These are phyloP conservation scores for Corchorus capsularis DNA, from an alignment of 345 rosid species.

Conservation along the genomic window DNA sequence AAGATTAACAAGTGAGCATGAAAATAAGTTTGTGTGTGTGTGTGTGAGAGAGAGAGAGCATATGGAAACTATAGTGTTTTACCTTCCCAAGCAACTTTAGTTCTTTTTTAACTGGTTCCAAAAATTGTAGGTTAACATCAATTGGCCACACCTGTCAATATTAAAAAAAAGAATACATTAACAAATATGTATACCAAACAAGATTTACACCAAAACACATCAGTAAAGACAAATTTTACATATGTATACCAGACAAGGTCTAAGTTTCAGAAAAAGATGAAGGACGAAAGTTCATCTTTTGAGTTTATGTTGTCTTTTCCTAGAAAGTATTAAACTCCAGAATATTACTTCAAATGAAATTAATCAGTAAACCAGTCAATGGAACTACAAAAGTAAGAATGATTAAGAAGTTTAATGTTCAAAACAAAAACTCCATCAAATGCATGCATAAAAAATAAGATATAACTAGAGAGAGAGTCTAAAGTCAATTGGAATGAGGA, in stretches of 20 bases:
- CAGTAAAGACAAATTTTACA: background rate
- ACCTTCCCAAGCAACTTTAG: conserved; percentile 87
- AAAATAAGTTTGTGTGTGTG: background rate
- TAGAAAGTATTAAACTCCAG: background rate
- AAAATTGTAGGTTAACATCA: conserved; percentile 68
- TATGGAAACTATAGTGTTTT: background rate
- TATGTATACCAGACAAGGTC: background rate
- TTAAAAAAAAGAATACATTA: conserved; percentile 12
- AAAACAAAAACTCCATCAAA: background rate
- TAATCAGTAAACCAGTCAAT: background rate
- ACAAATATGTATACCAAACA: background rate
- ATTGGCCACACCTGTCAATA: conserved; percentile 81
- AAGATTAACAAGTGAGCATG: background rate
- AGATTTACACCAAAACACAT: background rate
- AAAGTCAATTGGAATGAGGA: background rate
- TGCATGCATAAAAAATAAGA: background rate
- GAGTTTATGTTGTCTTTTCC: background rate
- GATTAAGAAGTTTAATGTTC: background rate
- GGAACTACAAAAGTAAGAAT: too few relatives aligned
- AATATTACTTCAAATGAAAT: background rate
- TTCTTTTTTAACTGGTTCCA: conserved; percentile 82
- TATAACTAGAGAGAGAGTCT: background rate
- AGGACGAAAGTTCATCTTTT: background rate
- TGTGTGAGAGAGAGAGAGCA: background rate
- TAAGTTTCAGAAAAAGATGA: background rate